Percentiles rank a stretch among this genome's conserved stretches.
Conservation (phyloP, 495 filamentous ascomycete genomes). For the Mytilinidion resinicola region DNA sequence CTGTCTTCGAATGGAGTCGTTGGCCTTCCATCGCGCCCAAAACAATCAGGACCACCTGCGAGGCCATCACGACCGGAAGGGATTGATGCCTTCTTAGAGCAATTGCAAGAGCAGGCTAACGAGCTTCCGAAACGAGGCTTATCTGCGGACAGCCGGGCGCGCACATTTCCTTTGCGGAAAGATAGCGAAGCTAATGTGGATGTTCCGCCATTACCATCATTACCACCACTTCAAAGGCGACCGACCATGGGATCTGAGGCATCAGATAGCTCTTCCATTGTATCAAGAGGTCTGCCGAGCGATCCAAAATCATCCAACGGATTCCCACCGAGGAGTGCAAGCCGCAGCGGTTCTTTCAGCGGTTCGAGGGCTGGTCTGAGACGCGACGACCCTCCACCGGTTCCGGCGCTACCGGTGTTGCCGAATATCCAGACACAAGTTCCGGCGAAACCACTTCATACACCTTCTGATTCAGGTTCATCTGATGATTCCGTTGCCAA, state of each 20-base stretch:
- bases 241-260: background rate
- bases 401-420: slow-evolving; percentile 46
- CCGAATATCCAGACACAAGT: slow-evolving; percentile 41
- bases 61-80: slow-evolving; percentile 26
- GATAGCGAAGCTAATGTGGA: slow-evolving; percentile 20
- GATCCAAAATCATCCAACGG: slow-evolving; percentile 4
- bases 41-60: slow-evolving; percentile 7
- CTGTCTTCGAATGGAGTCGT: slow-evolving; percentile 7
- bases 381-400: slow-evolving; percentile 20
- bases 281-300: background rate
- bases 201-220: slow-evolving; percentile 1
- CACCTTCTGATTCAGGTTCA: slow-evolving; percentile 57
- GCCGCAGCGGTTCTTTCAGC: slow-evolving; percentile 15
- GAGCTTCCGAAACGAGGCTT: slow-evolving; percentile 1
- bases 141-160: slow-evolving; percentile 20
- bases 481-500: slow-evolving; percentile 59
- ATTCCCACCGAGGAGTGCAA: slow-evolving; percentile 13
- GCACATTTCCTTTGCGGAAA: slow-evolving; percentile 27
- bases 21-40: slow-evolving; percentile 15
- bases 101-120: slow-evolving; percentile 25
- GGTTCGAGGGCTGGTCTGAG: slow-evolving; percentile 13
- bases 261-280: background rate
- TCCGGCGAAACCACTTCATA: slow-evolving; percentile 52
- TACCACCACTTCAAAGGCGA: slow-evolving; percentile 1
- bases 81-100: slow-evolving; percentile 30